Percentiles rank a stretch among this genome's conserved stretches.
Evolutionary conservation across 1,284 basidiomycete species (phyloP).

Genomic region (Wolfiporia cocos): DNA sequence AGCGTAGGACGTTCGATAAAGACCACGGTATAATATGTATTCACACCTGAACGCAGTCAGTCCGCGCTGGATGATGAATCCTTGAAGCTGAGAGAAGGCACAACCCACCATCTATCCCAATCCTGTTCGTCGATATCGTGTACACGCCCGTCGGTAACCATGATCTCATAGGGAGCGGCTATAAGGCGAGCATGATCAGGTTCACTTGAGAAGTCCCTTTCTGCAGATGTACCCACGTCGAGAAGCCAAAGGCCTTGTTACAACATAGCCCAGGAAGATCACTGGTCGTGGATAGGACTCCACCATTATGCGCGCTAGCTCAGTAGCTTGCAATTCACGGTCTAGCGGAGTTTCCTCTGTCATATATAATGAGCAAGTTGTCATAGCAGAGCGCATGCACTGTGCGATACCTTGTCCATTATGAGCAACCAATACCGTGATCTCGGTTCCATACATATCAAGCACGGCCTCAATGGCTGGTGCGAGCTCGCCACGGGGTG

Average conservation of each 20-base stretch:
- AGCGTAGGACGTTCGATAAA: constrained; percentile 77
- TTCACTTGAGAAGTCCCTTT: not conserved
- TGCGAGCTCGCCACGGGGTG: constrained; percentile 85
- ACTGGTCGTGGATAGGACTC: constrained; percentile 71
- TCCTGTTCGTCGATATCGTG: constrained; percentile 75
- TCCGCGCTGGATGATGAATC: not conserved
- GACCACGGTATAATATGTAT: constrained; percentile 80
- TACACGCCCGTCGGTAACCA: constrained; percentile 66
- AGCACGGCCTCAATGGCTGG: constrained; percentile 89
- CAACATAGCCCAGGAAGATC: constrained; percentile 85
- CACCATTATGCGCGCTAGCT: constrained; percentile 78
- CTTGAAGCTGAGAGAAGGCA: not conserved
- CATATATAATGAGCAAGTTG: not conserved
- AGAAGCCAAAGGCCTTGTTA: constrained; percentile 70
- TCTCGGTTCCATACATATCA: constrained; percentile 75
- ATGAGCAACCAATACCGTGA: constrained; percentile 84
- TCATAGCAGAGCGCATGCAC: not conserved
- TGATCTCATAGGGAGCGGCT: constrained; percentile 84
- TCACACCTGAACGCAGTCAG: constrained; percentile 60
- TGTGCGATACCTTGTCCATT: constrained; percentile 76
- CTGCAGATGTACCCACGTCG: constrained; percentile 50
- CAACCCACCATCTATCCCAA: constrained; percentile 66
- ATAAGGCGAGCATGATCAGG: not conserved
- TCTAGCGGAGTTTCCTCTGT: constrained; percentile 85
- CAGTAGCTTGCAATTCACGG: constrained; percentile 82